Conservation (phyloP, 306 rosid species). For the Canavalia ensiformis region DNA sequence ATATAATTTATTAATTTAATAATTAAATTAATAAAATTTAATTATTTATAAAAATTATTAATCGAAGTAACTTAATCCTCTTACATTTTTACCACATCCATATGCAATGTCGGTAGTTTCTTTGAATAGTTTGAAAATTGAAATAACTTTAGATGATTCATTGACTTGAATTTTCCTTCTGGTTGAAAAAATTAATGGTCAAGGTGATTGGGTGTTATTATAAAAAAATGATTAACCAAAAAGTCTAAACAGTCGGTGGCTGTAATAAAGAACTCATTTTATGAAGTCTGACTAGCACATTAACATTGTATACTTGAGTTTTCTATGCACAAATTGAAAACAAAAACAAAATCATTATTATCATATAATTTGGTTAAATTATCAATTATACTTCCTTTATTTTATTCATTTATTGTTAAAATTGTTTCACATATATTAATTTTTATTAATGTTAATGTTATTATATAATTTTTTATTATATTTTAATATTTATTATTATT, state of each 20-base stretch:
- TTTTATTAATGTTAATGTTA: too few species aligned
- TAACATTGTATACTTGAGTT: background rate
- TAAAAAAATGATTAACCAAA: background rate
- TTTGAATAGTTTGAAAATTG: background rate
- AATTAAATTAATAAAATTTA: too few species aligned
- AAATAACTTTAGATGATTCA: background rate
- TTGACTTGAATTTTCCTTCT: background rate
- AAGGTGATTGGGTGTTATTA: background rate
- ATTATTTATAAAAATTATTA: too few species aligned
- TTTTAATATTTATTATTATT: too few species aligned
- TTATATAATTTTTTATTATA: too few species aligned
- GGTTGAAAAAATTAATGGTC: background rate
- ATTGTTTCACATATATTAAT: too few species aligned
- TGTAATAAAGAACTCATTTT: background rate
- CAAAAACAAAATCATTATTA: background rate
- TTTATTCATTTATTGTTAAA: too few species aligned
- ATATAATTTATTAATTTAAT: too few species aligned
- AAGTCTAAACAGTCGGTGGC: constrained; percentile 44
- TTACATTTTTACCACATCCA: background rate
- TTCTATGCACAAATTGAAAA: background rate
- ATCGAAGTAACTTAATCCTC: too few species aligned
- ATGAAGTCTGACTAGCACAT: background rate
- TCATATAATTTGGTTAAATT: background rate
- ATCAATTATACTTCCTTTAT: background rate
- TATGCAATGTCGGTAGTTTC: constrained; percentile 16